Percentiles rank a stretch among this genome's conserved stretches.
Conservation (phyloP, 768 basidiomycete species). For the Mycena metata region DNA sequence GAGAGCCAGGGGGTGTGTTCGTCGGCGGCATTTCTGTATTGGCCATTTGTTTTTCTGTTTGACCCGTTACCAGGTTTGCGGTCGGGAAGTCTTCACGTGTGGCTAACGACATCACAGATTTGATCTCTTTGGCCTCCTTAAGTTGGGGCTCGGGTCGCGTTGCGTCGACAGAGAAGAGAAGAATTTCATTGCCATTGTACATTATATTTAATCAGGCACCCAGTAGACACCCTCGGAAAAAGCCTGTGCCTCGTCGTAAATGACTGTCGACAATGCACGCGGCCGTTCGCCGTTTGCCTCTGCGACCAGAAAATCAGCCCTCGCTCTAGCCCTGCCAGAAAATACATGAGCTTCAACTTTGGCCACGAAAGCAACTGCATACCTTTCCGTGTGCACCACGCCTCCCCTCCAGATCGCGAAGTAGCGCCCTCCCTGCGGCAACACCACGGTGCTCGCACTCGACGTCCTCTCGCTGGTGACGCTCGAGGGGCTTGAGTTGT, state of each 20-base stretch:
- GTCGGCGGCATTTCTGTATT: too few species aligned
- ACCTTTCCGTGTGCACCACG: neutral
- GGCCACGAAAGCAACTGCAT: neutral
- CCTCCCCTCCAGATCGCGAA: neutral
- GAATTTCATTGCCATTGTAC: too few species aligned
- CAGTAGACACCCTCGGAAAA: constrained; percentile 6
- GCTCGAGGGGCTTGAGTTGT: neutral
- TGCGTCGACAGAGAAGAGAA: too few species aligned
- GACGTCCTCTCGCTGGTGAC: neutral
- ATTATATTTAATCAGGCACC: too few species aligned
- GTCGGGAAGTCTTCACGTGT: too few species aligned
- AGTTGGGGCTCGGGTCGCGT: too few species aligned
- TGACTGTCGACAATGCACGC: neutral
- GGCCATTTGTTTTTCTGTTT: too few species aligned
- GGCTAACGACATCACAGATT: too few species aligned
- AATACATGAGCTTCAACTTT: neutral
- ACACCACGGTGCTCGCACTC: neutral
- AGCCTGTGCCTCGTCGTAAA: constrained; percentile 17
- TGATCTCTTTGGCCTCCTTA: too few species aligned
- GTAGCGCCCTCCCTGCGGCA: constrained; percentile 1
- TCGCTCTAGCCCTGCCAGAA: neutral
- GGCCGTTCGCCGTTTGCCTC: neutral
- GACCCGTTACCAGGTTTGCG: too few species aligned
- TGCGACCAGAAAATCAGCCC: neutral
- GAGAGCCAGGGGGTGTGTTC: too few species aligned